Conservation (phyloP, 2,329 filamentous ascomycete species). For the Penicillium sp. region DNA sequence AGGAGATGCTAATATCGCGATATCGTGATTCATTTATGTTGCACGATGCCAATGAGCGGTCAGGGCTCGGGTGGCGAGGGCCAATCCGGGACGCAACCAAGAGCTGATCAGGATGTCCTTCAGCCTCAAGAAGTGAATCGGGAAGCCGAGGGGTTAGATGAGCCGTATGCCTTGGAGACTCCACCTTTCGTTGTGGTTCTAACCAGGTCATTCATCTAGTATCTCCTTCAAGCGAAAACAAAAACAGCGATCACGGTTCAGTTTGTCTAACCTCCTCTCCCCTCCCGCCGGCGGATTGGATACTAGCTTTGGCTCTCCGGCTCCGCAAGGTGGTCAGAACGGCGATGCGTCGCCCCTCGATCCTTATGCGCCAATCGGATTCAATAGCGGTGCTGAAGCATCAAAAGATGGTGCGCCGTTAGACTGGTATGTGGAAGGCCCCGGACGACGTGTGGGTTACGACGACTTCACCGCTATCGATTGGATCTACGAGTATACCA, state of each 20-base stretch:
- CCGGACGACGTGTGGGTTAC: conserved; percentile 86
- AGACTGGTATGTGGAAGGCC: conserved; percentile 90
- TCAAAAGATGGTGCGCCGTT: conserved; percentile 44
- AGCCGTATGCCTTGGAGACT: conserved; percentile 34
- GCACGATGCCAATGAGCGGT: conserved; percentile 28
- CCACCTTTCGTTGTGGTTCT: conserved; percentile 1
- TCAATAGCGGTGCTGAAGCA: conserved; percentile 28
- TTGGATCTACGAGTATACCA: conserved; percentile 99
- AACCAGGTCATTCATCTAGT: conserved; percentile 21
- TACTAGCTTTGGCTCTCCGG: conserved; percentile 26
- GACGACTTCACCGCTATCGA: conserved; percentile 97
- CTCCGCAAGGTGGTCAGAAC: conserved; percentile 29
- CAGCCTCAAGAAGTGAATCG: conserved; percentile 24
- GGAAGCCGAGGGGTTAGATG: conserved; percentile 31
- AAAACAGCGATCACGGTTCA: conserved; percentile 42
- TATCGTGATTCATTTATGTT: conserved; percentile 23
- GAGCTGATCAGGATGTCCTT: conserved; percentile 16
- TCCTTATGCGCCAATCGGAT: conserved; percentile 21
- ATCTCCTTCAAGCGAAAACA: conserved; percentile 48
- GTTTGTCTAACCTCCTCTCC: conserved; percentile 42
- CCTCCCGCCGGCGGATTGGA: conserved; percentile 29
- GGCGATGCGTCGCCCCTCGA: conserved; percentile 31
- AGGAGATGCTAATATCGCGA: conserved; percentile 21
- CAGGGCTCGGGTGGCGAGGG: conserved; percentile 18
- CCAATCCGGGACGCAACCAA: conserved; percentile 11